Percentiles rank a stretch among this genome's conserved stretches.
Conservation (phyloP, 2,329 filamentous ascomycete genomes). For the Dactylellina drechsleri region DNA sequence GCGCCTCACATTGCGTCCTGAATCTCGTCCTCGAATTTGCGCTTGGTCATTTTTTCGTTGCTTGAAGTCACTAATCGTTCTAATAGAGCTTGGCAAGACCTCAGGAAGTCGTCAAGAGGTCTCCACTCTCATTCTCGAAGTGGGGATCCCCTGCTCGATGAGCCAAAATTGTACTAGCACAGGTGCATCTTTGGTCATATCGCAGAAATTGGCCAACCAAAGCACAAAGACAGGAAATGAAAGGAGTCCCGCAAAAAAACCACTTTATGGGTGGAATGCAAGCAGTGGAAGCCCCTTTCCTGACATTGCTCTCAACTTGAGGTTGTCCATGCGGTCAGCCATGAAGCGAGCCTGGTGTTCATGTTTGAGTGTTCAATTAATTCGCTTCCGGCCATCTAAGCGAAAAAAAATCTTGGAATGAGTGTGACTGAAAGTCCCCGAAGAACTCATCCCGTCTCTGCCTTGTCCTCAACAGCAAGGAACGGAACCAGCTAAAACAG, state of each 20-base stretch:
- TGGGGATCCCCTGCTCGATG: conserved; percentile 52
- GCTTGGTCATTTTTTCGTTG: conserved; percentile 43
- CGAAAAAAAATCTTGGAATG: conserved; percentile 35
- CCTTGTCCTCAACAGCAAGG: conserved; percentile 8
- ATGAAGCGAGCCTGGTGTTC: conserved; percentile 18
- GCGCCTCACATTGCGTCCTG: conserved; percentile 41
- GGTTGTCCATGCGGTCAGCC: conserved; percentile 14
- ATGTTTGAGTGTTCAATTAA: conserved; percentile 14
- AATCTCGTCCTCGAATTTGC: conserved; percentile 48
- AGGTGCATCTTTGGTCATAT: conserved; percentile 54
- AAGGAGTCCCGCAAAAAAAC: conserved; percentile 50
- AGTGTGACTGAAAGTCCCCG: conserved; percentile 33
- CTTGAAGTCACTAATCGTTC: conserved; percentile 27
- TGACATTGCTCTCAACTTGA: background rate
- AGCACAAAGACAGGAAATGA: conserved; percentile 40
- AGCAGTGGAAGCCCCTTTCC: conserved; percentile 29
- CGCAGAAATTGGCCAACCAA: conserved; percentile 47
- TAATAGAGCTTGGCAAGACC: conserved; percentile 18
- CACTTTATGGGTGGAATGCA: conserved; percentile 41
- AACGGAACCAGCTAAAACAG: background rate
- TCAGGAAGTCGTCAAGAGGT: conserved; percentile 25
- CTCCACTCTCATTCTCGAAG: conserved; percentile 40
- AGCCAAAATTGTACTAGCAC: conserved; percentile 54
- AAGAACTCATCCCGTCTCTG: conserved; percentile 50
- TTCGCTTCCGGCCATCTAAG: conserved; percentile 54